Base-by-base conservation (phyloP, 106 monocot genomes). In the Triglochin maritima region DNA sequence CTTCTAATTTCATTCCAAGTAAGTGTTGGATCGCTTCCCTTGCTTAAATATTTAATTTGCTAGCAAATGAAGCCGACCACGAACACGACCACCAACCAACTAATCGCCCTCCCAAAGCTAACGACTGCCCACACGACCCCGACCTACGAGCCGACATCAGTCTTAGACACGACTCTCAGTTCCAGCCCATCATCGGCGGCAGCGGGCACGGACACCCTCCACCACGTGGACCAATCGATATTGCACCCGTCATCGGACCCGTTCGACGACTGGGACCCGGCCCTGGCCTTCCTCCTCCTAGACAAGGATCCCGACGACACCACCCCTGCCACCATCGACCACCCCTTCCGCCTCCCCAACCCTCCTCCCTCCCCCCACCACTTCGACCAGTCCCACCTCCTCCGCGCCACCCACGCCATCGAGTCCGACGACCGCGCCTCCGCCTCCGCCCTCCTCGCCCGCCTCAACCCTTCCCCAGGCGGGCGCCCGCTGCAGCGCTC, bases 101-200 rank as follows among this genome's bases (percentile, higher is more conserved):
- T 17, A 50, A 61, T 65, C 13, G 46, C 65, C 44, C 66, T 69
- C 43, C 71, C 63, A 9, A 61, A 66, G 50, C 47, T 70, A 7
- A 61, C 13, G 42, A 9, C 52, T 17, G 10, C 59, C 42, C 47
- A 49, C 49, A 46, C 67, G 7, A 14, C 72, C 9, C 6, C 59
- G 52, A 43, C 17, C 4, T 51, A 90, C 83, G 89, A 90, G 48
- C 86, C 86, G 11, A 90, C 89, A 8, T 90, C 89, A 8, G 86
- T 89, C 47, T 85, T 89, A n/a, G 89, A 89, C 50, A 80, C 82
- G 45, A 17, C 77, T 59, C 80, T 83, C 65, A 85, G 79, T 43
- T 84, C 84, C 50, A 81, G 81, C 69, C 52, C 67, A 4, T 62
- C 62, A 4, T 64, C 64, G 47, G 64, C 64, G 47, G 81, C 87